Evolutionary conservation across 345 rosid genomes (phyloP).

Genomic region (Aquilaria malaccensis): DNA sequence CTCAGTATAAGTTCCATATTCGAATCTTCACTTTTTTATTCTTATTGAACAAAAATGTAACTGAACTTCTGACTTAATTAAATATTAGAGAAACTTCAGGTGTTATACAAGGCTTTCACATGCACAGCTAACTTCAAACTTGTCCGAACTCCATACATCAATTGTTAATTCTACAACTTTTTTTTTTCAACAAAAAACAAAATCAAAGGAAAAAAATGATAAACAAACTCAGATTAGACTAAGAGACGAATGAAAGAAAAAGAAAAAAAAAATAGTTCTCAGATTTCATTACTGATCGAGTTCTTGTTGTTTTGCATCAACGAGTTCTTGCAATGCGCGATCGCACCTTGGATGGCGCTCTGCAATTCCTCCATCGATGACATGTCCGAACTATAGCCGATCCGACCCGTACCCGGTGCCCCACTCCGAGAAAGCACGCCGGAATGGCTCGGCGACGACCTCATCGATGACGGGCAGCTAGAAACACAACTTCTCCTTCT

Average conservation of each 20-base stretch:
- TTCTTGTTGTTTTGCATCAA: slow-evolving; percentile 39
- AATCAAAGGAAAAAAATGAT: neutral
- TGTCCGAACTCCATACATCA: neutral
- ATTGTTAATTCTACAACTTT: neutral
- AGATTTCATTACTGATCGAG: slow-evolving; percentile 26
- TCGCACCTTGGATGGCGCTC: slow-evolving; percentile 92
- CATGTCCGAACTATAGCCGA: slow-evolving; percentile 9
- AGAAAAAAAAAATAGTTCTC: neutral
- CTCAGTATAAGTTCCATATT: too few species aligned
- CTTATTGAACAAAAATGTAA: too few species aligned
- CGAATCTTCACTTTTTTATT: too few species aligned
- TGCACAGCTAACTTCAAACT: neutral
- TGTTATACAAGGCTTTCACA: slow-evolving; percentile 2
- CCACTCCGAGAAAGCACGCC: slow-evolving; percentile 54
- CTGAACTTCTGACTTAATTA: neutral
- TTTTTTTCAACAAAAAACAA: neutral
- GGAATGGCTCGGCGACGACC: slow-evolving; percentile 89
- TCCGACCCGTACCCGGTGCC: slow-evolving; percentile 8
- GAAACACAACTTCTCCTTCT: slow-evolving; percentile 55
- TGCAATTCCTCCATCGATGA: slow-evolving; percentile 92
- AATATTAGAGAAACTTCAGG: neutral
- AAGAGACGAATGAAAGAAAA: too few species aligned
- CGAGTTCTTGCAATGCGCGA: slow-evolving; percentile 85
- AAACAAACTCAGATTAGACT: neutral
- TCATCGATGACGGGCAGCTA: slow-evolving; percentile 87